Base-by-base conservation (phyloP, 331 rosid species). In the Spiraea crenata region DNA sequence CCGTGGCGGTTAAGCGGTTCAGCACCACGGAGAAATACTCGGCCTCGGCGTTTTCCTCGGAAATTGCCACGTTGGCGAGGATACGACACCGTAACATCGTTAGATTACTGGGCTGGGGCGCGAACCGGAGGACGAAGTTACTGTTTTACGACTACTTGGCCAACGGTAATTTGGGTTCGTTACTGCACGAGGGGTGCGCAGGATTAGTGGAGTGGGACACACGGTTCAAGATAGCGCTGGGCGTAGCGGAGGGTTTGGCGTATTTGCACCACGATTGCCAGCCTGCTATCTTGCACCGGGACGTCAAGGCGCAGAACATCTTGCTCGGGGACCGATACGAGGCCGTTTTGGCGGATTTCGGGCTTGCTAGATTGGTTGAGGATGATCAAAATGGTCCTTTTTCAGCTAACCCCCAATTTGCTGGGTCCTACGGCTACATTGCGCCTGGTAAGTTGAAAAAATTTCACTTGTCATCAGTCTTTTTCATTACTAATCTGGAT, bases 271-370 rank as follows among this genome's bases (percentile, higher is more conserved):
- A 92, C 57, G 96, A 92, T 65, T 92, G 96, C 57, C 88, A 81
- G n/a, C 92, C 97, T 34, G 88, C 98, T 66, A 93, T 90, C 77
- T 74, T 91, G 73, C 98, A 93, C 85, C 96, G 98, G 31, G 98
- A 92, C 52, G 98, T 90, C 10, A 93, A 93, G 78, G 87, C 83
- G 17, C 88, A 67, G 1, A 93, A 90, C 57, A 88, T 93, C 34
- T 65, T 90, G 76, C 48, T 90, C 0, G 95, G 90, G 8, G 93
- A 88, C n/a, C 76, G 80, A 54, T 90, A 88, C 50, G 96, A 92
- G 39, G 84, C 96, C 6, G 91, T 90, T 76, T 76, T 92, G 65
- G 96, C 96, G 2, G 98, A 92, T 71, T 92, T 92, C 50, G 98
- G 98, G 12, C 79, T 92, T 10, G 98, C 98, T 6, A 80, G 92